Evolutionary conservation across 2,329 filamentous ascomycete genomes (phyloP), one percentile per base, ranked within the genome.

Genomic region (Stromatinia cepivora): DNA sequence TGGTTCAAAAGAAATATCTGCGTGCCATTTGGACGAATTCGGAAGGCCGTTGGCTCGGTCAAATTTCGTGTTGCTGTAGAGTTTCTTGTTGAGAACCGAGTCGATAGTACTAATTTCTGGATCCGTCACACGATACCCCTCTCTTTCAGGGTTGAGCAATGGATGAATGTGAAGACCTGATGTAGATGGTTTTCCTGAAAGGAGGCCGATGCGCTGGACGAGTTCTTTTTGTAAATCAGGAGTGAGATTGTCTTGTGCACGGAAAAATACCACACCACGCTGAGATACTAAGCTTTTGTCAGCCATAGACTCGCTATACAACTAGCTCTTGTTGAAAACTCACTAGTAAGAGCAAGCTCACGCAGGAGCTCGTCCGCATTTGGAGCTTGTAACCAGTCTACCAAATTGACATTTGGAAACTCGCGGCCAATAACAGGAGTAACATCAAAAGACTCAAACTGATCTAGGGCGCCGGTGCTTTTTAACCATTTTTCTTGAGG

Each of bases 241-340:
- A 71, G 83, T 84, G 48, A 91, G 79, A 59, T 82, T 80, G 75
- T 89, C 81, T 72, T 92, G 90, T 25, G 84, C 82, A 28, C 88
- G 86, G 79, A 92, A 90, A 80, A 91, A 90, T 58, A 91, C 88
- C 1, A 92, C 89, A 15, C 89, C 89, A 1, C 90, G 86, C 70
- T 87, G 85, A 1, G 89, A 91, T 73, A 92, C 88, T 90, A 36
- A 15, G 8, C 10, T 36, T 22, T 53, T 36, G 28, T 61, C n/a
- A 63, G 46, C 7, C n/a, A 10, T 52, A 9, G 22, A 36, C 28
- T 53, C 5, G 20, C 25, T 4, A 20, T 3, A 28, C 17, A 0
- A 4, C 56, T 20, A 9, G 42, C 8, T 20, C n/a, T 54, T 34
- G 0, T 17, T 36, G 10, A 53, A 50, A 0, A 81, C 69, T 17